Evolutionary conservation across 2,329 filamentous ascomycete species (phyloP).

Genomic region (Cordyceps fumosorosea): DNA sequence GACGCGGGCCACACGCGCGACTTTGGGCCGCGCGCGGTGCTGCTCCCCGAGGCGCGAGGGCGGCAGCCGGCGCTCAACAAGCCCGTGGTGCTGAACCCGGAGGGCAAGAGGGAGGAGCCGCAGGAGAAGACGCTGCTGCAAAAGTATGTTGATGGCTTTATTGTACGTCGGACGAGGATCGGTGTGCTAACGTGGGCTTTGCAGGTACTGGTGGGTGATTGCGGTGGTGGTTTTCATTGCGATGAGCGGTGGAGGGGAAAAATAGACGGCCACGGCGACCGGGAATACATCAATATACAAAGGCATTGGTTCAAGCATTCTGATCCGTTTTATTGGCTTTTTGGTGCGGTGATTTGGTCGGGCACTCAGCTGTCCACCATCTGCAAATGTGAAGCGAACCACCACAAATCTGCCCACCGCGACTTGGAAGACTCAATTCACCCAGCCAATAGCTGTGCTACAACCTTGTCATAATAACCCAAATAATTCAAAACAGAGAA

Average conservation of each 20-base stretch:
- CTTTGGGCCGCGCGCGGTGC: constrained; percentile 53
- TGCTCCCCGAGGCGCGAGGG: constrained; percentile 42
- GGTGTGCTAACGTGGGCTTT: constrained; percentile 27
- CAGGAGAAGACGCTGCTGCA: constrained; percentile 59
- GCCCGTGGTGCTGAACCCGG: constrained; percentile 54
- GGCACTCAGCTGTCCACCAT: neutral
- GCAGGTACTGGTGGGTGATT: constrained; percentile 62
- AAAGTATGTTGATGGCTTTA: constrained; percentile 39
- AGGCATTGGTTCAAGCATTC: neutral
- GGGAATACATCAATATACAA: neutral
- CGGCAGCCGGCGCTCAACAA: constrained; percentile 55
- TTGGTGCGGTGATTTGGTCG: neutral
- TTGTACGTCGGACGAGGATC: neutral
- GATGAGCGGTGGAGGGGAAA: constrained; percentile 46
- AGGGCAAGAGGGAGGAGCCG: constrained; percentile 52
- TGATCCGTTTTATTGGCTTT: neutral
- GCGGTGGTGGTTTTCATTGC: constrained; percentile 47
- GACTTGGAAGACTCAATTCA: too few species aligned
- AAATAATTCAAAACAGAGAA: neutral
- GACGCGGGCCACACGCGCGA: constrained; percentile 60
- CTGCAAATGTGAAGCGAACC: too few species aligned
- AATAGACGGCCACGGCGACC: constrained; percentile 32
- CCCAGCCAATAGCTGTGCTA: too few species aligned
- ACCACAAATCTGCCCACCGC: too few species aligned
- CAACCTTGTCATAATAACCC: neutral